A percentile compares a stretch with the other conserved stretches of the same genome.
Conservation (phyloP, 208 protist genomes). For the Lotmaria passim region DNA sequence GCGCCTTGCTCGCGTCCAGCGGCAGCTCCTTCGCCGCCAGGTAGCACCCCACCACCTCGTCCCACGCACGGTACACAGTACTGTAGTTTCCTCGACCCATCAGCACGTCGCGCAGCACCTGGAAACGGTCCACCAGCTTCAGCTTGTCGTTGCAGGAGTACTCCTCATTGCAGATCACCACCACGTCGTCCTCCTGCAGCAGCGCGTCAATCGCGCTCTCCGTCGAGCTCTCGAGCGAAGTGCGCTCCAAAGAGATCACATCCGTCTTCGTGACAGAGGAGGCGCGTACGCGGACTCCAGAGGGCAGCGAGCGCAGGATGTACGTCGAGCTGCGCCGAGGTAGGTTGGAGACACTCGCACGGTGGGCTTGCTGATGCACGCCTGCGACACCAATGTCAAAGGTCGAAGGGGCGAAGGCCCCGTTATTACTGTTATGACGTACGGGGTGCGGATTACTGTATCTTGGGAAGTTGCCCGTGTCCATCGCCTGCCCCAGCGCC, state of each 20-base stretch:
- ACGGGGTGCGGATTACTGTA: too few species aligned
- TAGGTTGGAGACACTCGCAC: too few species aligned
- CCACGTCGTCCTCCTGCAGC: constrained; percentile 58
- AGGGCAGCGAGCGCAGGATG: constrained; percentile 22
- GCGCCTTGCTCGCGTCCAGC: constrained; percentile 39
- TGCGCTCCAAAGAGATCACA: constrained; percentile 1
- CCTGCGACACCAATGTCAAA: too few species aligned
- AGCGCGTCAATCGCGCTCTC: constrained; percentile 39
- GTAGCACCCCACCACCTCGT: constrained; percentile 59
- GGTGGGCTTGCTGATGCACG: too few species aligned
- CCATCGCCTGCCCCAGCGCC: constrained; percentile 21
- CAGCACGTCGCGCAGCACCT: constrained; percentile 41
- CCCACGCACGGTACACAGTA: constrained; percentile 63
- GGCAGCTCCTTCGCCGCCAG: constrained; percentile 74
- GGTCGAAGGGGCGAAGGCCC: neutral
- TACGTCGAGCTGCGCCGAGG: constrained; percentile 6
- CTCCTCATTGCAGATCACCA: constrained; percentile 69
- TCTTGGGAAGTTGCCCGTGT: too few species aligned
- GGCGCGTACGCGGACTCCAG: neutral
- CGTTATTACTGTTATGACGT: too few species aligned
- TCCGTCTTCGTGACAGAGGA: neutral
- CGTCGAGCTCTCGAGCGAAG: neutral
- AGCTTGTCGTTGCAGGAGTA: constrained; percentile 45
- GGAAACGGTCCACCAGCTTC: constrained; percentile 60
- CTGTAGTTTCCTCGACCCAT: constrained; percentile 60